phyloP scores from a whole-genome alignment of 2,329 filamentous ascomycete genomes.

The Cryphonectria radicalis region DNA sequence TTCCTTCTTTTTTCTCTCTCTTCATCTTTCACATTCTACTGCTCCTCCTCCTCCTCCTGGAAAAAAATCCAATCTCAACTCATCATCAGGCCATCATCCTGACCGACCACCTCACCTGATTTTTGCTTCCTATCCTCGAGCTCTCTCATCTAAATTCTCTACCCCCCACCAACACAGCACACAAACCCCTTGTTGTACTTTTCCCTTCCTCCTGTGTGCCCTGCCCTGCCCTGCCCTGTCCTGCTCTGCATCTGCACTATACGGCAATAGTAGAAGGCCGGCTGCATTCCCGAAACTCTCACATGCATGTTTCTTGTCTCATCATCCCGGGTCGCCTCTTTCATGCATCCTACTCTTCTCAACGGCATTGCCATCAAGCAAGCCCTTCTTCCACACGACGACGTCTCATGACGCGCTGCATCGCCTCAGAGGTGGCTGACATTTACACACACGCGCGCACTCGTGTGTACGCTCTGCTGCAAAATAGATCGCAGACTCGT shows the following conservation, averaged over 20 bases:
- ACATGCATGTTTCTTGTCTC: constrained; percentile 15
- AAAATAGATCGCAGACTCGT: constrained; percentile 32
- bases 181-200: background rate
- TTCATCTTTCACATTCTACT: background rate
- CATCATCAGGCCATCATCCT: background rate
- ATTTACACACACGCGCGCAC: constrained; percentile 23
- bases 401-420: constrained; percentile 14
- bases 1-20: background rate
- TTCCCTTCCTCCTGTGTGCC: no score
- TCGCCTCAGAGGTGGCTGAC: constrained; percentile 29
- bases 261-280: background rate
- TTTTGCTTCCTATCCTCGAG: background rate
- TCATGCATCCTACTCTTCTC: background rate
- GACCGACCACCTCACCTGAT: background rate
- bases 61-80: background rate
- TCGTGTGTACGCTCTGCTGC: constrained; percentile 23
- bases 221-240: background rate
- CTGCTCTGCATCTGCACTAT: constrained; percentile 5
- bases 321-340: background rate
- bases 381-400: background rate
- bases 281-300: background rate
- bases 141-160: background rate
- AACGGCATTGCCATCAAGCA: background rate
- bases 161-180: background rate
- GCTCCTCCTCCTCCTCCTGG: background rate